Percentiles rank a stretch among this genome's conserved stretches.
phyloP scores from a whole-genome alignment of 202 grass and related monocot species.

The Setaria viridis region DNA sequence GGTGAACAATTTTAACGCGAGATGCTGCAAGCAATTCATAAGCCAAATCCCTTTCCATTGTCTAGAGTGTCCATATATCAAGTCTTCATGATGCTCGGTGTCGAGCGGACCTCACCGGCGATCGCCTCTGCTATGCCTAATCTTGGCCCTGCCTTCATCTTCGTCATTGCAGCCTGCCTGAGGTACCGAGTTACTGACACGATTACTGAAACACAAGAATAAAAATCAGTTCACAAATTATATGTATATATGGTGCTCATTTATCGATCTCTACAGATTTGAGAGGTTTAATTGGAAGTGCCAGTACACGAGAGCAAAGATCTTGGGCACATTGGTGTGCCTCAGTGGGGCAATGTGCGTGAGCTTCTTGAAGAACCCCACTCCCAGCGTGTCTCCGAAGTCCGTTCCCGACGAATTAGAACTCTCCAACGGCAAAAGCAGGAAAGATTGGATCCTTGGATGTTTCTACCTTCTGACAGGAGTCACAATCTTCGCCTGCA shows the following conservation, averaged over 20 bases:
- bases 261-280: slow-evolving; percentile 24
- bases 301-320: slow-evolving; percentile 61
- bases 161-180: slow-evolving; percentile 47
- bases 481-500: slow-evolving; percentile 53
- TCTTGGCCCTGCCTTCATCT: slow-evolving; percentile 62
- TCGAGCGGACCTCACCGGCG: slow-evolving; percentile 51
- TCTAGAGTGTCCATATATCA: slow-evolving; percentile 57
- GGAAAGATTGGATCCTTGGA: slow-evolving; percentile 52
- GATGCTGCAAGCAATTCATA: not conserved
- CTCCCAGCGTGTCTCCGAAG: slow-evolving; percentile 31
- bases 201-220: not conserved
- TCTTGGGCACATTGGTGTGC: slow-evolving; percentile 63
- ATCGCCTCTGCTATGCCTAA: slow-evolving; percentile 71
- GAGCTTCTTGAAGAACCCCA: slow-evolving; percentile 56
- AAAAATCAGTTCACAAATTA: not conserved
- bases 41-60: not conserved
- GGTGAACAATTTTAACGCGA: not conserved
- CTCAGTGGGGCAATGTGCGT: slow-evolving; percentile 60
- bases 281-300: slow-evolving; percentile 62
- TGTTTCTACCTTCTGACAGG: slow-evolving; percentile 55
- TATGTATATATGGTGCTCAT: not conserved
- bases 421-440: not conserved
- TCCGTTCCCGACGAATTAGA: slow-evolving; percentile 1
- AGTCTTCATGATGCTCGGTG: slow-evolving; percentile 54
- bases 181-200: slow-evolving; percentile 28